Conservation (phyloP, 441 rosid genomes). For the Rhodomyrtus psidioides region DNA sequence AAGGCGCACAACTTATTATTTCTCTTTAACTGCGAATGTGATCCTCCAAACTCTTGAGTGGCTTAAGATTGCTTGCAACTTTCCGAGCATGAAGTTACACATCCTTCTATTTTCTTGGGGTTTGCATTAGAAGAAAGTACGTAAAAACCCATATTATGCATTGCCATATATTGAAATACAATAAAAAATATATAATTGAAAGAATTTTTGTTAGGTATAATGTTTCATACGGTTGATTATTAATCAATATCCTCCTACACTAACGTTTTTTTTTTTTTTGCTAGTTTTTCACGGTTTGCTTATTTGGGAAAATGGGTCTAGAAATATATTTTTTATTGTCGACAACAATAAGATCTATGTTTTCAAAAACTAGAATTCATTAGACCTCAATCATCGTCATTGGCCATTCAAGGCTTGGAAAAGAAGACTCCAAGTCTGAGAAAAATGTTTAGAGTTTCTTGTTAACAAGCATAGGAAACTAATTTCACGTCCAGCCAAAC, state of each 20-base stretch:
- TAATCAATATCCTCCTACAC: too few species aligned
- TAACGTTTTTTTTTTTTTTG: too few species aligned
- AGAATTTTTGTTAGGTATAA: not conserved
- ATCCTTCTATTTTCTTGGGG: not conserved
- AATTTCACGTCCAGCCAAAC: not conserved
- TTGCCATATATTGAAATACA: not conserved
- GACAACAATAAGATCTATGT: not conserved
- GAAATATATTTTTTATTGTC: not conserved
- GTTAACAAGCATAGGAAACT: not conserved
- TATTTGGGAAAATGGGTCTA: not conserved
- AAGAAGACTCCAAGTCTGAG: not conserved
- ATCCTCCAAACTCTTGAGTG: not conserved
- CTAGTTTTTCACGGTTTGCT: not conserved
- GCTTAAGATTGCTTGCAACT: not conserved
- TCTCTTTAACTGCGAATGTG: not conserved
- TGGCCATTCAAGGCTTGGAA: too few species aligned
- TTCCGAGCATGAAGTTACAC: not conserved
- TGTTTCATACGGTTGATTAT: not conserved
- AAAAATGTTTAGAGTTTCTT: too few species aligned
- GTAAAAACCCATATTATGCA: not conserved
- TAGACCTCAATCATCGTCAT: too few species aligned
- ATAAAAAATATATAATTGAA: too few species aligned
- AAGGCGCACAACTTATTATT: too few species aligned
- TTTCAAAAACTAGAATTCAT: too few species aligned
- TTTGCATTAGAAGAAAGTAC: not conserved